Base-by-base conservation (phyloP, 2,329 filamentous ascomycete genomes). In the Diplodia sapinea region DNA sequence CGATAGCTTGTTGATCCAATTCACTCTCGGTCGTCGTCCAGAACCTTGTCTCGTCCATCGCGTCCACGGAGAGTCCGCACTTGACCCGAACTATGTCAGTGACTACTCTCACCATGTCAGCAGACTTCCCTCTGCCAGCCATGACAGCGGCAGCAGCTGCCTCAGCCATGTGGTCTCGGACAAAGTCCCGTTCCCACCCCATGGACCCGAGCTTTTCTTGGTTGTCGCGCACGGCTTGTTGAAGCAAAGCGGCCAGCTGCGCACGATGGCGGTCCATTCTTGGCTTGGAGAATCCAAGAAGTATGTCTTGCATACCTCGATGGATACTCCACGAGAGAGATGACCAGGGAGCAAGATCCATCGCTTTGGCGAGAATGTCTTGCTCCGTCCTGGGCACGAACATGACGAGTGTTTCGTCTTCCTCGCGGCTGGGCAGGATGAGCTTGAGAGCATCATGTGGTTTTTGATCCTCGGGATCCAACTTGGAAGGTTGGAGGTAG, bases 261-360 rank as follows among this genome's bases (percentile, higher is more conserved):
- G 23, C 31, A 38, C 29, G 31, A 38, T 20, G 40, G 40, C 40
- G 40, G 17, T 38, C 31, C 54, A 57, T 57, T 11, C 31, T 33
- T 20, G 31, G 33, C 38, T 20, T 38, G 7, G 17, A 12, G 17
- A 40, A 57, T 57, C 23, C 54, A 33, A 57, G n/a, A 23, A 57
- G 54, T 4, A 57, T 23, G 7, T 57, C 54, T 12, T 38, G 54
- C n/a, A 57, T 33, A 20, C 54, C 54, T 38, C 54, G 4, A n/a
- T 57, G 54, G 31, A 57, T 13, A 11, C 54, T 57, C 54, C 54
- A 57, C 12, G 54, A 23, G 31, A 57, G 54, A 23, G 31, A 38
- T 13, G 54, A 38, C 54, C 54, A 57, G 3, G 54, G 54, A 6
- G 17, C 9, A 38, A 33, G 4, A 23, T 47, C 40, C 40, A 47